Evolutionary conservation across 1,284 basidiomycete genomes (phyloP).

Genomic region (Trichosporon sp.): DNA sequence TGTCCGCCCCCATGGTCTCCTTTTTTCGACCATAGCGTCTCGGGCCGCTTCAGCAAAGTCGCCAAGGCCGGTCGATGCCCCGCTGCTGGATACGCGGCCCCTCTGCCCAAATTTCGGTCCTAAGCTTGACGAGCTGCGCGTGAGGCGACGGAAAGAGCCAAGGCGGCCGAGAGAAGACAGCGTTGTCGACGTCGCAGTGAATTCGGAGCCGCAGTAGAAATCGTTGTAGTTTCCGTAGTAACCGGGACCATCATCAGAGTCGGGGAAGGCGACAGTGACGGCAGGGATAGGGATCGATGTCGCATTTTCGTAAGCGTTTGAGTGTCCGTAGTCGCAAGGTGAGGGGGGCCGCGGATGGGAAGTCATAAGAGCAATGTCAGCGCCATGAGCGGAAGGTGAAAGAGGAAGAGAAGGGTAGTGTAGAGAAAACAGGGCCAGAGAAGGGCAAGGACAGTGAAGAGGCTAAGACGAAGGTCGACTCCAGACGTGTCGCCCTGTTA

Average conservation of each 20-base stretch:
- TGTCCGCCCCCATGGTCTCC: not conserved
- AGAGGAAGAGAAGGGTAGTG: not conserved
- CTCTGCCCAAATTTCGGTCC: not conserved
- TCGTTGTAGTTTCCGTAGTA: not conserved
- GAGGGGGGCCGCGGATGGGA: not conserved
- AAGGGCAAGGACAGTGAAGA: not conserved
- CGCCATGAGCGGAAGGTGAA: not conserved
- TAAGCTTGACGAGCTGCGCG: not conserved
- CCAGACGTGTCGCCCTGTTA: not conserved
- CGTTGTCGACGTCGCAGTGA: not conserved
- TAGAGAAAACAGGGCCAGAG: not conserved
- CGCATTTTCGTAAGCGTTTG: not conserved
- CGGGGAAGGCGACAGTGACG: not conserved
- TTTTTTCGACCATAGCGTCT: not conserved
- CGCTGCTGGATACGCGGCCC: conserved; percentile 3
- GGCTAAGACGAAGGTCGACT: not conserved
- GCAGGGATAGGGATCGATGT: not conserved
- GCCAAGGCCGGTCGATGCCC: conserved; percentile 4
- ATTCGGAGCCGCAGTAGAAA: not conserved
- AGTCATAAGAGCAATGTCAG: conserved; percentile 1
- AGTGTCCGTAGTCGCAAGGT: not conserved
- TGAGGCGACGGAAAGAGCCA: not conserved
- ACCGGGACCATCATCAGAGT: not conserved
- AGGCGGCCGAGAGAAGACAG: not conserved
- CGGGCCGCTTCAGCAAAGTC: conserved; percentile 6